Evolutionary conservation across 2,329 filamentous ascomycete species (phyloP).

Genomic region (Pseudopyrenochaeta lycopersici): DNA sequence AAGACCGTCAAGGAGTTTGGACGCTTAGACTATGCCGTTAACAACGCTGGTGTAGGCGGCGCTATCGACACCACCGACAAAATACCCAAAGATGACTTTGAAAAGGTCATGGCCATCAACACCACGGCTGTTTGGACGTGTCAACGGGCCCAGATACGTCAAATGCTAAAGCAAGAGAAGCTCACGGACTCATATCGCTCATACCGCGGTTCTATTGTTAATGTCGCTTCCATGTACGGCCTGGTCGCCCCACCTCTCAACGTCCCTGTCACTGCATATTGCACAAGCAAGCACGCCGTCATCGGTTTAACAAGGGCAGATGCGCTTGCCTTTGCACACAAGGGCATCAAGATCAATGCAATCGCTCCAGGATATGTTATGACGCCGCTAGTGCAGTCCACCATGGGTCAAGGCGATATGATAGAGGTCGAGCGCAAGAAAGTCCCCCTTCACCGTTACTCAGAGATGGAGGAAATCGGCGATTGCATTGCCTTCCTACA

Average conservation of each 20-base stretch:
- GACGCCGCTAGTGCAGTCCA: conserved; percentile 50
- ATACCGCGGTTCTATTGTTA: conserved; percentile 63
- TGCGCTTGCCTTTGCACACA: conserved; percentile 60
- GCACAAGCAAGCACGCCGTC: conserved; percentile 63
- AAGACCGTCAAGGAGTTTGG: conserved; percentile 58
- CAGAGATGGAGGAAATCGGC: conserved; percentile 71
- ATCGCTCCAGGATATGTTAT: conserved; percentile 64
- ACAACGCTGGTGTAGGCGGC: conserved; percentile 64
- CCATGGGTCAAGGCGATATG: conserved; percentile 31
- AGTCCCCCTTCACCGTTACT: conserved; percentile 58
- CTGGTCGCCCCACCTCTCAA: conserved; percentile 50
- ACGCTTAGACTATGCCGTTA: conserved; percentile 64
- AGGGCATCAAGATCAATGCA: conserved; percentile 67
- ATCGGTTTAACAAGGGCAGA: conserved; percentile 64
- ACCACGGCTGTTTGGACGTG: conserved; percentile 67
- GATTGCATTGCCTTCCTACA: conserved; percentile 76
- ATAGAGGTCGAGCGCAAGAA: conserved; percentile 49
- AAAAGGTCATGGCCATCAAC: conserved; percentile 62
- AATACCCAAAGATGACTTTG: conserved; percentile 58
- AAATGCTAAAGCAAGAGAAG: conserved; percentile 62
- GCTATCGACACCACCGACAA: conserved; percentile 56
- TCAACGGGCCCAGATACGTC: conserved; percentile 61
- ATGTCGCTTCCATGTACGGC: conserved; percentile 63
- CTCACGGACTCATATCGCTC: conserved; percentile 32
- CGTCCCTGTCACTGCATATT: conserved; percentile 58